A percentile compares a stretch with the other conserved stretches of the same genome.
Conservation (phyloP, 2,329 filamentous ascomycete genomes). For the Scopulariopsis brevicaulis region DNA sequence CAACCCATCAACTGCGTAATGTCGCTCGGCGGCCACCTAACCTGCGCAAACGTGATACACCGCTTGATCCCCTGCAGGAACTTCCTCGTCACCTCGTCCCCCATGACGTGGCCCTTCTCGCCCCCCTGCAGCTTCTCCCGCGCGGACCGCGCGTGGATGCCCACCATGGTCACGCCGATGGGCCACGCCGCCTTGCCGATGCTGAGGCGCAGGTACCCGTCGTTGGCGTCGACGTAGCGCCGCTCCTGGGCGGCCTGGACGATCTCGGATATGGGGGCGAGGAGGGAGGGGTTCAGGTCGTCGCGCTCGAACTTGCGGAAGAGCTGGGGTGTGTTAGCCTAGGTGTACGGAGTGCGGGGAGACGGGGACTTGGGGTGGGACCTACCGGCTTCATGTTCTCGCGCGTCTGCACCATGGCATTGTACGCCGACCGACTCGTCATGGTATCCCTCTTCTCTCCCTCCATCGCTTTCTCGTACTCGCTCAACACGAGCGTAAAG, state of each 20-base stretch:
- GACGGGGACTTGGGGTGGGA: slow-evolving; percentile 6
- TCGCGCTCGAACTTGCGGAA: slow-evolving; percentile 81
- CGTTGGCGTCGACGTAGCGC: slow-evolving; percentile 91
- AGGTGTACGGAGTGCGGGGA: not conserved
- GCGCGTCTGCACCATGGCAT: slow-evolving; percentile 75
- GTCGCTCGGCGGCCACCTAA: slow-evolving; percentile 90
- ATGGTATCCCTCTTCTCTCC: slow-evolving; percentile 52
- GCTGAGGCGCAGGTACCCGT: slow-evolving; percentile 83
- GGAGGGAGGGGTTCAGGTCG: slow-evolving; percentile 66
- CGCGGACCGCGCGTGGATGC: slow-evolving; percentile 94
- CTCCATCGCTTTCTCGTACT: slow-evolving; percentile 74
- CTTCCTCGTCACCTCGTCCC: slow-evolving; percentile 90
- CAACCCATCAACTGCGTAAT: slow-evolving; percentile 89
- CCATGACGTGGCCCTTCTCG: slow-evolving; percentile 88
- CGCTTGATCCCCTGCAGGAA: slow-evolving; percentile 97
- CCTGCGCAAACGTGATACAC: slow-evolving; percentile 91
- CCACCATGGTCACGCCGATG: slow-evolving; percentile 98
- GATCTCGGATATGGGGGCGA: slow-evolving; percentile 82
- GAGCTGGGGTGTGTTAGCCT: slow-evolving; percentile 30
- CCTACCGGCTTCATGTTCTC: slow-evolving; percentile 72
- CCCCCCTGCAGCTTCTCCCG: slow-evolving; percentile 89
- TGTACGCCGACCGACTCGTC: slow-evolving; percentile 70
- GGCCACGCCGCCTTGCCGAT: slow-evolving; percentile 98
- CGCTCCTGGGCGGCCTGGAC: slow-evolving; percentile 82
- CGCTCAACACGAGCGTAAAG: slow-evolving; percentile 88